Percentiles rank a stretch among this genome's conserved stretches.
Conservation (phyloP, 2,329 filamentous ascomycete genomes). For the Ceratocystis alfenasii region DNA sequence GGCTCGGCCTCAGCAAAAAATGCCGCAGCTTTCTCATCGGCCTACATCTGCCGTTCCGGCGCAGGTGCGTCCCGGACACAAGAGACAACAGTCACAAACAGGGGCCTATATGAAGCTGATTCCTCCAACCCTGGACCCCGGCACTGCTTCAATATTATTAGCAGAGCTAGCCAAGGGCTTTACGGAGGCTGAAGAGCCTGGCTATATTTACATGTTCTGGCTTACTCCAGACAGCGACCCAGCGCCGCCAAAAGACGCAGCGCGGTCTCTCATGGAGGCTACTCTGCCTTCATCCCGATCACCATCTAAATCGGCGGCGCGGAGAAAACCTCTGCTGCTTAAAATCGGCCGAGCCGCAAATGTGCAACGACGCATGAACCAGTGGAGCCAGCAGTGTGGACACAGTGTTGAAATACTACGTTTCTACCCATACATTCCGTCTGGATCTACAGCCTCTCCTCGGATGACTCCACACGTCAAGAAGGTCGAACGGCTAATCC, state of each 20-base stretch:
- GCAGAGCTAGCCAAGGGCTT: slow-evolving; percentile 62
- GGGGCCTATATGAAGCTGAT: slow-evolving; percentile 50
- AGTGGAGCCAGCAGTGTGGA: slow-evolving; percentile 89
- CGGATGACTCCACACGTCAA: slow-evolving; percentile 75
- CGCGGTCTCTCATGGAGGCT: slow-evolving; percentile 16
- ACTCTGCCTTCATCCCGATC: slow-evolving; percentile 28
- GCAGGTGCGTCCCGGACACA: slow-evolving; percentile 31
- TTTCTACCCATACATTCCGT: slow-evolving; percentile 73
- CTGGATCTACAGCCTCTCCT: slow-evolving; percentile 30
- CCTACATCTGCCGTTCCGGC: slow-evolving; percentile 37
- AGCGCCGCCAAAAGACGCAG: slow-evolving; percentile 1
- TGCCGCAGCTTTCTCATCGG: slow-evolving; percentile 34
- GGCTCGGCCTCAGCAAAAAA: slow-evolving; percentile 23
- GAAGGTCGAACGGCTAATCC: slow-evolving; percentile 78
- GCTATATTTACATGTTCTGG: slow-evolving; percentile 99
- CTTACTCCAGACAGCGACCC: slow-evolving; percentile 48
- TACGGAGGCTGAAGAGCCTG: slow-evolving; percentile 58
- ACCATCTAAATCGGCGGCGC: slow-evolving; percentile 27
- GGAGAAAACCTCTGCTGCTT: slow-evolving; percentile 50
- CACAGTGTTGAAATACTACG: slow-evolving; percentile 78
- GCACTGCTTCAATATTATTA: slow-evolving; percentile 58
- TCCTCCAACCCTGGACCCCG: slow-evolving; percentile 51
- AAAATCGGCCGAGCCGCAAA: slow-evolving; percentile 63
- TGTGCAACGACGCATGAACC: slow-evolving; percentile 78
- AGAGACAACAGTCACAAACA: slow-evolving; percentile 23